Conservation (phyloP, 768 basidiomycete species). For the Amanita rubescens region DNA sequence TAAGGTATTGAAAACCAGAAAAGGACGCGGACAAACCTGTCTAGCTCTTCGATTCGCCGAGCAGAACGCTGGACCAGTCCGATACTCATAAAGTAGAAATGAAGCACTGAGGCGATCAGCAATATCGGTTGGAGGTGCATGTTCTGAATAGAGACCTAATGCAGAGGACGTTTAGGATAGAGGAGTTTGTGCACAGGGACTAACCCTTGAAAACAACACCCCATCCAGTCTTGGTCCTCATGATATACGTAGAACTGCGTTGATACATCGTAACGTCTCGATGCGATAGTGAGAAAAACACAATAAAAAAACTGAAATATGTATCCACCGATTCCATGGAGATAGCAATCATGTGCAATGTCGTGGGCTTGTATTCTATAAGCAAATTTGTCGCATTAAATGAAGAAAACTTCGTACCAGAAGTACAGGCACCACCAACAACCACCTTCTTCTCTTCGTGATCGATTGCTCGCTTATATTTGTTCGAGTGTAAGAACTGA, state of each 20-base stretch:
- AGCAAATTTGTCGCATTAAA: background rate
- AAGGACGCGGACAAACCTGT: constrained; percentile 22
- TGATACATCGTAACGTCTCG: constrained; percentile 3
- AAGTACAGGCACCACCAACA: constrained; percentile 58
- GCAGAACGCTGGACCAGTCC: constrained; percentile 16
- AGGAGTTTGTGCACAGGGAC: background rate
- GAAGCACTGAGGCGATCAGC: constrained; percentile 43
- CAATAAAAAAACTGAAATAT: background rate
- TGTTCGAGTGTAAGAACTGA: constrained; percentile 41
- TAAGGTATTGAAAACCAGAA: constrained; percentile 13
- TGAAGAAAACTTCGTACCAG: constrained; percentile 24
- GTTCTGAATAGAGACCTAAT: constrained; percentile 35
- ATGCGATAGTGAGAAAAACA: background rate
- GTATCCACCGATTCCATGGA: constrained; percentile 1
- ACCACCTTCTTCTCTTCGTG: constrained; percentile 57
- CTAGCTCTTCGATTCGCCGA: constrained; percentile 23
- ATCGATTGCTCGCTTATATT: constrained; percentile 39
- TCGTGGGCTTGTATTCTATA: constrained; percentile 25
- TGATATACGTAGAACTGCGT: constrained; percentile 2
- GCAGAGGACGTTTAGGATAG: background rate
- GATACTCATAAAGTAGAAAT: constrained; percentile 29
- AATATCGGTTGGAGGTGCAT: constrained; percentile 38
- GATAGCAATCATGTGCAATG: constrained; percentile 29
- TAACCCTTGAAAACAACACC: constrained; percentile 20
- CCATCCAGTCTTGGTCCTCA: constrained; percentile 18